Evolutionary conservation across 768 basidiomycete species (phyloP), one percentile per base, ranked within the genome.

Genomic region (Ramaria sp.): DNA sequence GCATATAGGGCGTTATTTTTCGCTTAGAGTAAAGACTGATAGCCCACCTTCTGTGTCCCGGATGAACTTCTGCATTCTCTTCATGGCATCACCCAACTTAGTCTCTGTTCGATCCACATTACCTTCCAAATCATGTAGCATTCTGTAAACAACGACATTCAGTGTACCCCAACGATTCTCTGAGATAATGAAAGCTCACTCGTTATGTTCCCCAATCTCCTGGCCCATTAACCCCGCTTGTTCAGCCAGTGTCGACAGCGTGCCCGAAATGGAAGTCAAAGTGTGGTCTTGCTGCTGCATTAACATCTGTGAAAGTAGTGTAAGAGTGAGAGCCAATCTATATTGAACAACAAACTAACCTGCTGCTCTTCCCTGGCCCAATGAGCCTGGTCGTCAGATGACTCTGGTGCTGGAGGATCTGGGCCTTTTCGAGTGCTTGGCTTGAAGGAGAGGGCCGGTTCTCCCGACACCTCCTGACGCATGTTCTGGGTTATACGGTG

Each of bases 161-260:
- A 1, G 13, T 27, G 20, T 10, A 46, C 31, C 46, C 13, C 1
- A 11, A 39, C 43, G 34, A 37, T 37, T 9, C 30, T 1, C 11
- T 30, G 12, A 17, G 51, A 59, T 68, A 47, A 34, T n/a, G 31
- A 10, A 22, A 17, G 63, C 82, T 60, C 60, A 95, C 95, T 91
- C 90, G 62, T 86, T 89, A 64, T 99, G 96, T 66, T 94, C 91
- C 9, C 68, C 74, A 51, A 98, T 89, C 67, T 99, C 96, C 57
- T 82, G 83, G 0, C 95, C 95, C 83, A 99, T 99, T 33, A 97
- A 73, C 11, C 86, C 88, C 0, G 96, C 96, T 70, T 98, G 96
- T 61, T 89, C 84, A 0, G 86, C 84, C 7, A 99, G 73, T 0
- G 87, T 93, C 57, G 67, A 82, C 53, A 99, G 69, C 1, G 94